Percentiles rank a stretch among this genome's conserved stretches.
phyloP scores from a whole-genome alignment of 768 basidiomycete species.

The Roridomyces roridus region DNA sequence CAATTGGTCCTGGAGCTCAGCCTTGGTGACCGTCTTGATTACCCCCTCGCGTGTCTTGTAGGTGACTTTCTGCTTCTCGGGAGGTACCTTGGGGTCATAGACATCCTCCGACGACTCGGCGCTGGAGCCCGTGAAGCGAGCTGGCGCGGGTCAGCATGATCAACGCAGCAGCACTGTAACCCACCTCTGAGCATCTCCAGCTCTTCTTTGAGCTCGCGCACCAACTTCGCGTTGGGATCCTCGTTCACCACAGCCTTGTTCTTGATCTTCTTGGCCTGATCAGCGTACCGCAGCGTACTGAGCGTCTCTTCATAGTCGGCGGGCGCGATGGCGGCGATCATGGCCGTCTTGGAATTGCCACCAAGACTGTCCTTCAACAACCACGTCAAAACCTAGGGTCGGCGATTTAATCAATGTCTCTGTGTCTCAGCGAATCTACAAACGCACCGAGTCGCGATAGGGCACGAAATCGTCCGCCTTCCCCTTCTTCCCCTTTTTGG shows the following conservation, averaged over 20 bases:
- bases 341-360: slow-evolving; percentile 97
- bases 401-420: background rate
- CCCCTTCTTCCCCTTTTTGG: slow-evolving; percentile 89
- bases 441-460: slow-evolving; percentile 92
- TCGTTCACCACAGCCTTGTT: slow-evolving; percentile 99
- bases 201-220: slow-evolving; percentile 98
- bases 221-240: slow-evolving; percentile 98
- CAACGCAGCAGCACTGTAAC: slow-evolving; percentile 29
- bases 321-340: slow-evolving; percentile 99
- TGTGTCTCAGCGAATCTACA: slow-evolving; percentile 7
- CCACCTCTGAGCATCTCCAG: slow-evolving; percentile 87
- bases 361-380: slow-evolving; percentile 96
- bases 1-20: slow-evolving; percentile 96
- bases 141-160: slow-evolving; percentile 40
- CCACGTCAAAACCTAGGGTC: slow-evolving; percentile 89
- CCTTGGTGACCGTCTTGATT: slow-evolving; percentile 95
- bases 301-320: slow-evolving; percentile 98
- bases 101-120: slow-evolving; percentile 65
- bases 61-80: slow-evolving; percentile 94
- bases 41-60: slow-evolving; percentile 93
- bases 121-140: slow-evolving; percentile 73
- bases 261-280: slow-evolving; percentile 99
- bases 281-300: slow-evolving; percentile 95
- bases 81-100: slow-evolving; percentile 88
- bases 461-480: slow-evolving; percentile 93